phyloP scores from a whole-genome alignment of 2,329 filamentous ascomycete genomes.

The Elsinoe ampelina region DNA sequence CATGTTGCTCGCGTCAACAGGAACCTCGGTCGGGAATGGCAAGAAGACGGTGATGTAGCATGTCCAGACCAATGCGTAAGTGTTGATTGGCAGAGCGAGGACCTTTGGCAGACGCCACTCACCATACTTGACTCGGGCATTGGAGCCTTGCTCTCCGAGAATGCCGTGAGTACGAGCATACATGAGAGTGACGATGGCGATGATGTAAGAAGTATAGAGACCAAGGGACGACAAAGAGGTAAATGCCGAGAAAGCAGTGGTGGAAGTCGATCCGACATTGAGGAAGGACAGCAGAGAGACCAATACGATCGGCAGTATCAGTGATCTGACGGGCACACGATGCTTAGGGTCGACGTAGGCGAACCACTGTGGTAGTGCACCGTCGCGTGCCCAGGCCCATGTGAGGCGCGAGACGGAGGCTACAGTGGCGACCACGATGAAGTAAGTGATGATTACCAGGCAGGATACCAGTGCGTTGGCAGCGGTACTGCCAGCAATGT shows the following conservation, averaged over 20 bases:
- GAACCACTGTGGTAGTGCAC: slow-evolving; percentile 20
- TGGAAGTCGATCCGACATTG: slow-evolving; percentile 18
- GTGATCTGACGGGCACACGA: slow-evolving; percentile 19
- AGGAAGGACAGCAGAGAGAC: slow-evolving; percentile 20
- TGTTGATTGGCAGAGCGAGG: slow-evolving; percentile 19
- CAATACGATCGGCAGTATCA: slow-evolving; percentile 19
- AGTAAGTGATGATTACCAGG: slow-evolving; percentile 18
- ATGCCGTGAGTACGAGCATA: slow-evolving; percentile 13
- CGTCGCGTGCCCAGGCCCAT: slow-evolving; percentile 23
- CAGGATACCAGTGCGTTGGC: slow-evolving; percentile 20
- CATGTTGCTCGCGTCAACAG: slow-evolving; percentile 19
- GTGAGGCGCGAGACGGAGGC: slow-evolving; percentile 21
- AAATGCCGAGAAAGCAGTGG: slow-evolving; percentile 19
- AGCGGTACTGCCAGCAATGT: slow-evolving; percentile 19
- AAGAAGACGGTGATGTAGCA: slow-evolving; percentile 21
- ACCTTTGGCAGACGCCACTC: slow-evolving; percentile 19
- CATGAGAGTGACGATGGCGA: slow-evolving; percentile 19
- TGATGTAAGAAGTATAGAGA: slow-evolving; percentile 21
- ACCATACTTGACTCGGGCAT: slow-evolving; percentile 13
- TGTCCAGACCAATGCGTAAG: slow-evolving; percentile 20
- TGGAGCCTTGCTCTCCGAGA: slow-evolving; percentile 1
- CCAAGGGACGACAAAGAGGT: slow-evolving; percentile 20
- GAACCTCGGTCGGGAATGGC: slow-evolving; percentile 20
- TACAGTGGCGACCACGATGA: slow-evolving; percentile 17
- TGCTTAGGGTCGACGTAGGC: slow-evolving; percentile 19